These are phyloP conservation scores for Ophiostoma montium DNA, from an alignment of 2,329 filamentous ascomycete genomes.

Conservation along the genomic window DNA sequence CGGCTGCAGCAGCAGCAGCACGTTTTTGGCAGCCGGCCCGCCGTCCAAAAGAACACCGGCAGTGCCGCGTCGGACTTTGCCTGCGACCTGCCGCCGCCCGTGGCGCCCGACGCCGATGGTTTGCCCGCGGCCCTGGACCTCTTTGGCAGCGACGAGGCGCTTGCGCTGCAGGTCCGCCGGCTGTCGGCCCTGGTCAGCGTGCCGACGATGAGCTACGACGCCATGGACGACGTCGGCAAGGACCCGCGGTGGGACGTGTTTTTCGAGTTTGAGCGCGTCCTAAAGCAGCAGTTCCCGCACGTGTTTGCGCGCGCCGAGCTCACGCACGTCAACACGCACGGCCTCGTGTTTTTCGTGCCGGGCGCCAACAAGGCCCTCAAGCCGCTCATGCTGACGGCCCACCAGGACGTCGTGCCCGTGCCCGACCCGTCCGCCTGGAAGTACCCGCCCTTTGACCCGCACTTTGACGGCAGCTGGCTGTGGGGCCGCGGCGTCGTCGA, in stretches of 20 bases:
- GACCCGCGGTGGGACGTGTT: slow-evolving; percentile 48
- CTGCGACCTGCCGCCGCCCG: slow-evolving; percentile 12
- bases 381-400: slow-evolving; percentile 45
- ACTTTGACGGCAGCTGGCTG: slow-evolving; percentile 41
- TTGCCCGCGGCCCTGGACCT: slow-evolving; percentile 10
- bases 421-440: slow-evolving; percentile 41
- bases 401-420: slow-evolving; percentile 51
- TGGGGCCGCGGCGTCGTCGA: slow-evolving; percentile 49
- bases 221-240: slow-evolving; percentile 36
- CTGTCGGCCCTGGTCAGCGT: slow-evolving; percentile 20
- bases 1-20: slow-evolving; percentile 5
- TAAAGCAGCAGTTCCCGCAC: slow-evolving; percentile 36
- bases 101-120: slow-evolving; percentile 8
- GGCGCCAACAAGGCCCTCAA: slow-evolving; percentile 35
- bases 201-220: slow-evolving; percentile 20
- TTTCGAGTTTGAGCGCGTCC: slow-evolving; percentile 34
- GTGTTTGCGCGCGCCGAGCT: slow-evolving; percentile 27
- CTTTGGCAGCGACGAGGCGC: slow-evolving; percentile 8
- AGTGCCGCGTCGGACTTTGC: slow-evolving; percentile 2
- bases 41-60: not conserved
- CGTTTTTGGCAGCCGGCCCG: not conserved
- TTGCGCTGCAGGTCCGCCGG: slow-evolving; percentile 14
- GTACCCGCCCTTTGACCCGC: slow-evolving; percentile 43
- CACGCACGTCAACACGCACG: slow-evolving; percentile 44
- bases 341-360: slow-evolving; percentile 42